Conservation (phyloP, 495 filamentous ascomycete species). For the Penicillium longicatenatum region DNA sequence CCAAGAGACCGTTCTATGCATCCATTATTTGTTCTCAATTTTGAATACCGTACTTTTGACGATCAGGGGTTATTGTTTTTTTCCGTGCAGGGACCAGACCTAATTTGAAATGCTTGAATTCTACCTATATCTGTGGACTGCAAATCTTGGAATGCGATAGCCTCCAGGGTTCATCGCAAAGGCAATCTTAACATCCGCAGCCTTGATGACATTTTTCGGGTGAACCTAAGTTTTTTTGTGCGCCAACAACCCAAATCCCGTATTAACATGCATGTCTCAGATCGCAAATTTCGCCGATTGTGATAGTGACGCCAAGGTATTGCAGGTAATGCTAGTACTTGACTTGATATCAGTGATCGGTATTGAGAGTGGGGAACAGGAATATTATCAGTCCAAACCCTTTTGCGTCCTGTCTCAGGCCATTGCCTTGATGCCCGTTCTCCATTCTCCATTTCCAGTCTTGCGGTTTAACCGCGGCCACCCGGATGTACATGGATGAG, state of each 20-base stretch:
- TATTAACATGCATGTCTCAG: background rate
- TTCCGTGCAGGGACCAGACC: background rate
- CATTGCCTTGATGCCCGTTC: background rate
- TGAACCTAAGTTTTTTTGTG: background rate
- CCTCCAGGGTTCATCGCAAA: too few relatives aligned
- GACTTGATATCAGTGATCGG: background rate
- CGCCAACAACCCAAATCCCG: background rate
- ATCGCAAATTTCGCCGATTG: background rate
- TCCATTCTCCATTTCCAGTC: background rate
- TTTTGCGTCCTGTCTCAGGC: background rate
- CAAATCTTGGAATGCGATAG: background rate
- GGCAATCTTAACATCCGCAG: too few relatives aligned
- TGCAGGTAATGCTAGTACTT: background rate
- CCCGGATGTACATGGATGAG: background rate
- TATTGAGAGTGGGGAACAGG: background rate
- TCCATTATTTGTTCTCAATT: background rate
- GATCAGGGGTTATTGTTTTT: background rate
- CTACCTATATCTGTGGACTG: background rate
- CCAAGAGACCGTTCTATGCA: background rate
- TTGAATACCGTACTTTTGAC: background rate
- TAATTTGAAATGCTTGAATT: background rate
- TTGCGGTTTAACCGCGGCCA: background rate
- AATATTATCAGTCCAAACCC: background rate
- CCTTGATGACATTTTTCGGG: too few relatives aligned
- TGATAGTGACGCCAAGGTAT: background rate